These are phyloP conservation scores for Comarum palustre DNA, from an alignment of 306 rosid genomes.

Conservation along the genomic window DNA sequence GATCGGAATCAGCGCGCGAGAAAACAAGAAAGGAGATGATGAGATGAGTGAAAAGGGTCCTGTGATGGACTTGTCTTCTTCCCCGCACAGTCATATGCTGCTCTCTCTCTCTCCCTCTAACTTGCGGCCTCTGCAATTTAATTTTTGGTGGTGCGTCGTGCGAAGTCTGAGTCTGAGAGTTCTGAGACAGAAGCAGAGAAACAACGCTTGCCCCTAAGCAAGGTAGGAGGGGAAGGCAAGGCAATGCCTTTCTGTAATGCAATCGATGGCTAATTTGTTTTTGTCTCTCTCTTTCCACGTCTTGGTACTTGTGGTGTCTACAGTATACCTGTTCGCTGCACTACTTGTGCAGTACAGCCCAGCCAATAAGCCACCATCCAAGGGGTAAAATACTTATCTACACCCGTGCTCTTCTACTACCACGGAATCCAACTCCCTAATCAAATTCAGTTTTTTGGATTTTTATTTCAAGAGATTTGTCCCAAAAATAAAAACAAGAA, in stretches of 20 bases:
- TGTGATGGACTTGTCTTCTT: constrained; percentile 33
- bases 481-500: not conserved
- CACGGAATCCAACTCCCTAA: not conserved
- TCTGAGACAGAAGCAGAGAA: not conserved
- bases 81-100: constrained; percentile 7
- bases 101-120: constrained; percentile 7
- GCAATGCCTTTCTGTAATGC: constrained; percentile 34
- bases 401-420: not conserved
- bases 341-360: constrained; percentile 12
- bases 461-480: not conserved
- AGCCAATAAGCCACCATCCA: not conserved
- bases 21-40: not conserved
- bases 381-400: not conserved
- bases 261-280: constrained; percentile 43
- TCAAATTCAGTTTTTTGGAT: not conserved
- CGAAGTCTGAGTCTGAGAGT: not conserved
- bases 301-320: constrained; percentile 25
- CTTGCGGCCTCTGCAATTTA: constrained; percentile 1
- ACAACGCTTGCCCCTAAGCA: constrained; percentile 44
- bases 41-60: constrained; percentile 25
- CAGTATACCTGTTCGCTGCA: not conserved
- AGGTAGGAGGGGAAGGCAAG: not conserved
- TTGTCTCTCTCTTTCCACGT: constrained; percentile 38
- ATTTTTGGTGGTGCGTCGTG: not conserved
- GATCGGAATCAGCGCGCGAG: not conserved